Evolutionary conservation across 106 monocot species (phyloP).

Genomic region (Vanilla planifolia): DNA sequence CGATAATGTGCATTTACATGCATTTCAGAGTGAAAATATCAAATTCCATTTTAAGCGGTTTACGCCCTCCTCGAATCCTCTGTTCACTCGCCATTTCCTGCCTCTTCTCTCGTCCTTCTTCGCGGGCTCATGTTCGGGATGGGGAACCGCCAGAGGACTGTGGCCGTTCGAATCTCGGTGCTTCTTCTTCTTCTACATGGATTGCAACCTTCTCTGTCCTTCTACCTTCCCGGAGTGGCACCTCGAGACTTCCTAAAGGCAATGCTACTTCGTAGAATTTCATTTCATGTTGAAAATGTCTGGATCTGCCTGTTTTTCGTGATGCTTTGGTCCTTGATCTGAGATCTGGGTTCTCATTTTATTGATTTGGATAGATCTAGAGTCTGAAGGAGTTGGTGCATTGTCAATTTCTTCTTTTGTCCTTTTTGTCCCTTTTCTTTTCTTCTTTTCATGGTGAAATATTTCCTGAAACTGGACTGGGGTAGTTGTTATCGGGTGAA

Average conservation of each 20-base stretch:
- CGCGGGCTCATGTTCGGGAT: background rate
- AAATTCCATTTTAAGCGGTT: no score
- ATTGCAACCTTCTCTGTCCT: background rate
- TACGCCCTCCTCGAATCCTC: no score
- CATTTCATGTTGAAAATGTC: background rate
- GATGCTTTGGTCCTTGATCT: background rate
- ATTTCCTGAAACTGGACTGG: background rate
- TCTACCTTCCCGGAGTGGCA: constrained; percentile 35
- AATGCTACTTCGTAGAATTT: background rate
- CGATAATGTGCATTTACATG: no score
- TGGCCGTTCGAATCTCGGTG: background rate
- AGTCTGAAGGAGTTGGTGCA: background rate
- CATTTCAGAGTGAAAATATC: no score
- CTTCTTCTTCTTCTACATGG: constrained; percentile 9
- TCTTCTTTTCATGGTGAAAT: background rate
- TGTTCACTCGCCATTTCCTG: background rate
- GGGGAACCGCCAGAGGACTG: background rate
- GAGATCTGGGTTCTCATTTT: background rate
- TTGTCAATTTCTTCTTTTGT: background rate
- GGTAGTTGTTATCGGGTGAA: background rate
- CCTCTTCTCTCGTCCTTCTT: background rate
- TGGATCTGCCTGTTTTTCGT: background rate
- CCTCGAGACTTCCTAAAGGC: constrained; percentile 32
- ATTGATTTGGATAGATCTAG: background rate
- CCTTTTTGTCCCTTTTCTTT: background rate